phyloP scores from a whole-genome alignment of 2,329 filamentous ascomycete genomes.

The Talaromyces sp. region DNA sequence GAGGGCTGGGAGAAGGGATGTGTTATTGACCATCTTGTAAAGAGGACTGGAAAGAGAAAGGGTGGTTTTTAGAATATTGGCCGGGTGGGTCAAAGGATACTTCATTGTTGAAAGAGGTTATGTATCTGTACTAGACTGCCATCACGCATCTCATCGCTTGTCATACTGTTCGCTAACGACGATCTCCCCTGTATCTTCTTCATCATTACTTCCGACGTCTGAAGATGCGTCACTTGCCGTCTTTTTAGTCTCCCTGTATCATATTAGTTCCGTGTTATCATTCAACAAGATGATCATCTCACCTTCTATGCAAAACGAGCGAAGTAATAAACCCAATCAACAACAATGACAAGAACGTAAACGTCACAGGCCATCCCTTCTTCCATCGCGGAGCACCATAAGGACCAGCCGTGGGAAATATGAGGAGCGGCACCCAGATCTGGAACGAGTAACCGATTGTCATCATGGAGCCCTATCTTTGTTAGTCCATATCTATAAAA shows the following conservation, averaged over 20 bases:
- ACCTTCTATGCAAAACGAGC: background rate
- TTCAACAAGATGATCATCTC: background rate
- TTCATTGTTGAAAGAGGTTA: background rate
- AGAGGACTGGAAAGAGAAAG: conserved; percentile 52
- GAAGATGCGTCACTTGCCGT: background rate
- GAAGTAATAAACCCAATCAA: background rate
- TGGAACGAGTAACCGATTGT: conserved; percentile 47
- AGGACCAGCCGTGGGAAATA: conserved; percentile 43
- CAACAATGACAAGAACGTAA: conserved; percentile 41
- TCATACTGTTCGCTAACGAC: background rate
- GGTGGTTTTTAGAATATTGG: conserved; percentile 6
- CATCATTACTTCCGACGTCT: background rate
- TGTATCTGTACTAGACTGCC: background rate
- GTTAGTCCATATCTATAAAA: conserved; percentile 26
- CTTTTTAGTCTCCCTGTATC: background rate
- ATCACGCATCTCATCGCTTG: background rate
- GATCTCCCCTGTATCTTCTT: background rate
- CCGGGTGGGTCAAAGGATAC: too few species aligned
- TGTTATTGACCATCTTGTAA: conserved; percentile 62
- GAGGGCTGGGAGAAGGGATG: conserved; percentile 63
- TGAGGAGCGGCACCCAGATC: conserved; percentile 45
- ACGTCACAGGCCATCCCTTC: conserved; percentile 49
- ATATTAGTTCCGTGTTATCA: background rate
- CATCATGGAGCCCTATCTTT: conserved; percentile 45
- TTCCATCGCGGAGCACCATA: conserved; percentile 48